Evolutionary conservation across 371 early-diverging fungal species (phyloP), one percentile per base, ranked within the genome.

Genomic region (Encephalitozoon romaleae): DNA sequence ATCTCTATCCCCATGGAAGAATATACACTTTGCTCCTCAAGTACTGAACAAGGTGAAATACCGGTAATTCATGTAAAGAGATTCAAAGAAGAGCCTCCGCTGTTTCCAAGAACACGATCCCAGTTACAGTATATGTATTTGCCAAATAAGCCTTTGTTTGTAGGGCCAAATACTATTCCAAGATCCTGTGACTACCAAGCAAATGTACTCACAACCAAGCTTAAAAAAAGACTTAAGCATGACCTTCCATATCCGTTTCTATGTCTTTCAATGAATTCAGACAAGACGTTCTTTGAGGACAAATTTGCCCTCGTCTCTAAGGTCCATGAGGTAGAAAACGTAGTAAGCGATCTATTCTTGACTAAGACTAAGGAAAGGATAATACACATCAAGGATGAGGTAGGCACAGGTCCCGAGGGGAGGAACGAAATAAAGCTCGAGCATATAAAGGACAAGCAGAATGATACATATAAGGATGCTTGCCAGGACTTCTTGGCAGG

Each of bases 221-320:
- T 80, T 9, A 80, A 80, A 52, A 80, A 80, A 39, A 77, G 69
- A 39, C 26, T 80, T 4, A 80, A 80, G 34, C 59, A 42, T 18
- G 77, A 72, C 30, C 67, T 72, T 52, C 55, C 72, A 1, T 42
- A 65, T 64, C 32, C 74, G 11, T 67, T 67, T 53, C 69, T 52
- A 1, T 72, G 26, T 18, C 28, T 72, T 18, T 51, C 38, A 30
- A 53, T 72, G 65, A 72, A 71, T 4, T 43, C 28, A 11, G 77
- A 66, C 49, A 75, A 49, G 49, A 4, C 55, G 11, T 80, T 80
- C 52, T 80, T 80, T 52, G 72, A 71, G n/a, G 76, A 65, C 38
- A 71, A 63, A 18, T 49, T 65, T 32, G 21, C 6, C 8, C 15
- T 47, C 26, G 28, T 68, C 15, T 68, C 49, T 6, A 34, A 28